phyloP scores from a whole-genome alignment of 306 rosid genomes.

The Lupinus albus region DNA sequence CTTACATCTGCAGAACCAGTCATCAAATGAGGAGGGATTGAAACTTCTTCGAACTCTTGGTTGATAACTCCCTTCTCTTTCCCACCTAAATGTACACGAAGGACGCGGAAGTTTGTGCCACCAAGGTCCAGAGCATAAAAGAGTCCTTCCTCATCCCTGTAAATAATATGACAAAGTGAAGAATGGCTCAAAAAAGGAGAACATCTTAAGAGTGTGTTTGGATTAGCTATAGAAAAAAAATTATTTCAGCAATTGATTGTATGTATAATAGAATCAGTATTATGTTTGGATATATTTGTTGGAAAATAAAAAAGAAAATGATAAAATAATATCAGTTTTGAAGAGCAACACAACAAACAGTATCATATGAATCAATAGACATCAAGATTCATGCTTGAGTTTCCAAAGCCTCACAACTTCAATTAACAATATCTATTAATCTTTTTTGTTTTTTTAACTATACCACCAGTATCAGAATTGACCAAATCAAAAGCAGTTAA shows the following conservation, averaged over 20 bases:
- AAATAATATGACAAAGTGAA: slow-evolving; percentile 33
- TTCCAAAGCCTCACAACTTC: slow-evolving; percentile 10
- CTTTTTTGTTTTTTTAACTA: not conserved
- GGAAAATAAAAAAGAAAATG: too few species aligned
- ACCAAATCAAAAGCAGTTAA: slow-evolving; percentile 6
- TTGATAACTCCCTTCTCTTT: slow-evolving; percentile 59
- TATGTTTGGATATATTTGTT: too few species aligned
- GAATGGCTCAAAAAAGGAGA: not conserved
- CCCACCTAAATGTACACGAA: slow-evolving; percentile 88
- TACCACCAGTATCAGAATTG: slow-evolving; percentile 14
- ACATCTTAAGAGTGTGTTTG: not conserved
- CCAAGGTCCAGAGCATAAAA: slow-evolving; percentile 93
- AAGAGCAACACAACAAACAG: slow-evolving; percentile 14
- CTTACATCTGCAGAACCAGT: slow-evolving; percentile 77
- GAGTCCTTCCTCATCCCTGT: slow-evolving; percentile 80
- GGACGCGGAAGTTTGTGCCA: slow-evolving; percentile 91
- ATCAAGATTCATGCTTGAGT: not conserved
- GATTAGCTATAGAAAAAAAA: too few species aligned
- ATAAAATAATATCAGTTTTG: slow-evolving; percentile 1
- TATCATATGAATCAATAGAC: slow-evolving; percentile 20
- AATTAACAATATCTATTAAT: slow-evolving; percentile 10
- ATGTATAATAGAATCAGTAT: too few species aligned
- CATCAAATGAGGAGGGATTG: slow-evolving; percentile 90
- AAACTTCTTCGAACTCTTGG: slow-evolving; percentile 76
- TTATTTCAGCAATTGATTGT: too few species aligned